These are phyloP conservation scores for Lyophyllum semitale DNA, from an alignment of 768 basidiomycete species.

Conservation along the genomic window DNA sequence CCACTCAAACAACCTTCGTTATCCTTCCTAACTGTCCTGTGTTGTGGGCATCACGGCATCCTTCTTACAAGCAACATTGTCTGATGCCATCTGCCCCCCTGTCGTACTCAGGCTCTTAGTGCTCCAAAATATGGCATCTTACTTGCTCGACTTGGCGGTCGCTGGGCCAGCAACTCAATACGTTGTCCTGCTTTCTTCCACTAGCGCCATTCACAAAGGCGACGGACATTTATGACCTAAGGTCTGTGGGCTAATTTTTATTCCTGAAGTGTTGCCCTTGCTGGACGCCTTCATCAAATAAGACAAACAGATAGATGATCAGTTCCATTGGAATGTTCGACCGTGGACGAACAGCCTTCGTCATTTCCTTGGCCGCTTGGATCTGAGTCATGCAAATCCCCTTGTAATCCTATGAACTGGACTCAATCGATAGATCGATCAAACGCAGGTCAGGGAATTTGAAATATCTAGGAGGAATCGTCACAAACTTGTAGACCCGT, in stretches of 20 bases:
- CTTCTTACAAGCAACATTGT: constrained; percentile 10
- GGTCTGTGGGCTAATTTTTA: not conserved
- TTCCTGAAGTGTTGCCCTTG: not conserved
- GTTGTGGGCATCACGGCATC: not conserved
- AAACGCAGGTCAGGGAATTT: not conserved
- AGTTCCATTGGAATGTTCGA: not conserved
- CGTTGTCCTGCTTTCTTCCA: not conserved
- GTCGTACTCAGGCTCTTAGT: not conserved
- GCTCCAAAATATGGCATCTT: not conserved
- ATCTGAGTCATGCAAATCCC: not conserved
- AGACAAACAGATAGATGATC: not conserved
- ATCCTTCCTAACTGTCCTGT: not conserved
- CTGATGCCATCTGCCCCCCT: constrained; percentile 14
- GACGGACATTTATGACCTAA: not conserved
- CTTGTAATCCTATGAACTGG: not conserved
- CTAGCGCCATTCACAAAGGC: too few relatives aligned
- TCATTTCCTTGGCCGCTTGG: not conserved
- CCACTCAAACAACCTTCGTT: not conserved
- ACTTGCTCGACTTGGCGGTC: not conserved
- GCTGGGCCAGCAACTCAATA: not conserved
- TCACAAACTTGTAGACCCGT: not conserved
- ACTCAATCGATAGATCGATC: not conserved
- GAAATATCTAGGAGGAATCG: not conserved
- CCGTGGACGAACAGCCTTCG: not conserved
- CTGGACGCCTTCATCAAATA: not conserved